phyloP scores from a whole-genome alignment of 2,329 filamentous ascomycete genomes.

The Ophiostoma sp. region DNA sequence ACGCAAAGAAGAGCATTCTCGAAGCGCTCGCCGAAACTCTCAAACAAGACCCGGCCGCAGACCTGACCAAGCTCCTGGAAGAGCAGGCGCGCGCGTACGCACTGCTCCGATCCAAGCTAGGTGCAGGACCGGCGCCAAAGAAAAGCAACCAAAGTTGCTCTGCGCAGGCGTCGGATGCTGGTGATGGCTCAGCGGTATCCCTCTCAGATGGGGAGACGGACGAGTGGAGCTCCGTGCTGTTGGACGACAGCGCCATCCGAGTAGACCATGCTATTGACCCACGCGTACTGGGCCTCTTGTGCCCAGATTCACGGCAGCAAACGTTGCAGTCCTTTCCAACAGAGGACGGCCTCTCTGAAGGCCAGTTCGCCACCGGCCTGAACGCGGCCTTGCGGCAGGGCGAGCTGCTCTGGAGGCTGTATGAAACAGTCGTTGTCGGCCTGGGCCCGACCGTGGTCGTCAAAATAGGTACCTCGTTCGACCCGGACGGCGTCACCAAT shows the following conservation, averaged over 20 bases:
- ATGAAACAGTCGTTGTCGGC: slow-evolving; percentile 4
- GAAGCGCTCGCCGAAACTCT: slow-evolving; percentile 9
- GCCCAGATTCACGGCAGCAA: not conserved
- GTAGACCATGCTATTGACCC: not conserved
- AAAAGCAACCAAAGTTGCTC: not conserved
- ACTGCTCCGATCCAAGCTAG: not conserved
- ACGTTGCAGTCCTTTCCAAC: slow-evolving; percentile 1
- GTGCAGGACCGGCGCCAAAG: not conserved
- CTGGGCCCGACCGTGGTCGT: slow-evolving; percentile 10
- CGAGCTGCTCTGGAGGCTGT: not conserved
- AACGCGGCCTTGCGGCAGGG: slow-evolving; percentile 1
- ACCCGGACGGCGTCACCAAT: slow-evolving; percentile 11
- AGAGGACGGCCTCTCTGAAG: not conserved
- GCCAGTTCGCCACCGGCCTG: slow-evolving; percentile 15
- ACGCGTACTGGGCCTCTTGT: not conserved
- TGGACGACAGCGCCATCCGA: not conserved
- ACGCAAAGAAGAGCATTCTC: not conserved
- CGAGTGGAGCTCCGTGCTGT: not conserved
- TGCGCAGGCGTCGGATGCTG: not conserved
- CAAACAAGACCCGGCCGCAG: slow-evolving; percentile 10
- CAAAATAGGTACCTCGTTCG: slow-evolving; percentile 4
- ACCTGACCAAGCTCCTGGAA: not conserved
- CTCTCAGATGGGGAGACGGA: not conserved
- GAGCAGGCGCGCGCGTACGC: slow-evolving; percentile 3
- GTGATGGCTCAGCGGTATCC: not conserved